Conservation (phyloP, 2,329 filamentous ascomycete genomes). For the Trichoderma simmonsii region DNA sequence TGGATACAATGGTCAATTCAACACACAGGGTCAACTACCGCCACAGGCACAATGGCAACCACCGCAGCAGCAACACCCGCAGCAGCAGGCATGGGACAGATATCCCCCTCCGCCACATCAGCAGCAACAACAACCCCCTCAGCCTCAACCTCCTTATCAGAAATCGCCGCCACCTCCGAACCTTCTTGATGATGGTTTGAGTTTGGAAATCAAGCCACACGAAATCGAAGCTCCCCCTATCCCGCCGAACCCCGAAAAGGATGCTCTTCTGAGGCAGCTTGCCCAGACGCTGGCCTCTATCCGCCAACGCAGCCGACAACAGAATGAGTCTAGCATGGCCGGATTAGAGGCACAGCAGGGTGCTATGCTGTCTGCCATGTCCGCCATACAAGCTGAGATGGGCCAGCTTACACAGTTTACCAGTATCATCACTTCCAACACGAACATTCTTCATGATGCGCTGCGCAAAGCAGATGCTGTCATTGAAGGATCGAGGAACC, state of each 20-base stretch:
- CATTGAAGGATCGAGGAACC: slow-evolving; percentile 67
- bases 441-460: slow-evolving; percentile 71
- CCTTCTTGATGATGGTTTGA: slow-evolving; percentile 55
- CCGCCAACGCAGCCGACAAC: slow-evolving; percentile 64
- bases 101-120: slow-evolving; percentile 13
- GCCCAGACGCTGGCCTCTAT: slow-evolving; percentile 66
- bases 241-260: slow-evolving; percentile 93
- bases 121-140: slow-evolving; percentile 19
- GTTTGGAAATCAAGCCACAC: slow-evolving; percentile 46
- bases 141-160: not conserved
- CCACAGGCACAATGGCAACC: slow-evolving; percentile 27
- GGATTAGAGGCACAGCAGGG: slow-evolving; percentile 75
- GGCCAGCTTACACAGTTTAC: slow-evolving; percentile 68
- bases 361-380: slow-evolving; percentile 69
- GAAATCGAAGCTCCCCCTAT: slow-evolving; percentile 73
- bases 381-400: slow-evolving; percentile 70
- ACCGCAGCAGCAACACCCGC: slow-evolving; percentile 5
- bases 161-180: slow-evolving; percentile 41
- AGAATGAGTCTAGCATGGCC: slow-evolving; percentile 70
- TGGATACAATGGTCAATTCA: slow-evolving; percentile 19
- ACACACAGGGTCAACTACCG: slow-evolving; percentile 21
- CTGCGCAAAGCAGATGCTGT: slow-evolving; percentile 75
- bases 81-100: slow-evolving; percentile 27
- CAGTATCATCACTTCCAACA: slow-evolving; percentile 70
- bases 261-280: slow-evolving; percentile 76